These are phyloP conservation scores for Linnemannia exigua DNA, from an alignment of 192 early-diverging fungal species.

Conservation along the genomic window DNA sequence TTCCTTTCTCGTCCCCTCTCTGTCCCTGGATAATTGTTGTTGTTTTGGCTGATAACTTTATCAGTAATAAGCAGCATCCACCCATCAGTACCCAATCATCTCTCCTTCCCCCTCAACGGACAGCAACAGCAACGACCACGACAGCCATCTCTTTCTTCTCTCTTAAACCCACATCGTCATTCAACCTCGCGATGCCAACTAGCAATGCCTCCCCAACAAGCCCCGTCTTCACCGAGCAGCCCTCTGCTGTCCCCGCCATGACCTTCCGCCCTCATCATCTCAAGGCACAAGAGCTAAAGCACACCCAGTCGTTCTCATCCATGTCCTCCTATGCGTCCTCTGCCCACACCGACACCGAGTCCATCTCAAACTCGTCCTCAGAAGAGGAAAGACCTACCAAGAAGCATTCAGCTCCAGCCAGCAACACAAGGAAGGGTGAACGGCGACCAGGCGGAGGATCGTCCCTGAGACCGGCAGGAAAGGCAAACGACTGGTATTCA, in stretches of 20 bases:
- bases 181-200: neutral
- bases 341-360: constrained; percentile 16
- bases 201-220: neutral
- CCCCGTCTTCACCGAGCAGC: constrained; percentile 12
- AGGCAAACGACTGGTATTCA: constrained; percentile 59
- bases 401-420: neutral
- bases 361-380: neutral
- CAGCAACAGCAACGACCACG: neutral
- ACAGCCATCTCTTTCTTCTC: neutral
- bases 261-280: constrained; percentile 56
- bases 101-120: neutral
- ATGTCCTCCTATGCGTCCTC: constrained; percentile 62
- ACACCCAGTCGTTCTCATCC: constrained; percentile 52
- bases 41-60: constrained; percentile 11
- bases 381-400: constrained; percentile 14
- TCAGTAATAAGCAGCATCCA: neutral
- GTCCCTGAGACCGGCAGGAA: constrained; percentile 34
- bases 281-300: constrained; percentile 50
- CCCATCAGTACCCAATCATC: neutral
- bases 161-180: neutral
- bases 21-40: neutral
- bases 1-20: neutral
- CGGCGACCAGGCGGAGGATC: constrained; percentile 33
- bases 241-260: constrained; percentile 20
- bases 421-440: constrained; percentile 23